Conservation (phyloP, 805 yeast genomes). For the Soucietia sequanensis region DNA sequence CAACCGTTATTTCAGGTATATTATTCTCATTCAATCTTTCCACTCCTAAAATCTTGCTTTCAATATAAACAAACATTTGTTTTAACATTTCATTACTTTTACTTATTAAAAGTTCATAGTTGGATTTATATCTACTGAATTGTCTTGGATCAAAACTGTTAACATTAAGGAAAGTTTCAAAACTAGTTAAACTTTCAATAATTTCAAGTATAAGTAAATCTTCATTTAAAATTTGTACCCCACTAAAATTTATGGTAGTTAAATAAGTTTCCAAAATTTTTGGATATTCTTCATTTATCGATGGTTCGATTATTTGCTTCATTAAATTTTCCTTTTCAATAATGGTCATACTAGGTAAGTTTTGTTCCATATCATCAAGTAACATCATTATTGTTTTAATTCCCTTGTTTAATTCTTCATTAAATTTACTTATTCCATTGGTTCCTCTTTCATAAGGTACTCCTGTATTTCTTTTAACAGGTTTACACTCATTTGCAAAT, state of each 20-base stretch:
- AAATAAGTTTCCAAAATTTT: conserved; percentile 9
- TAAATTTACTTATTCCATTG: conserved; percentile 55
- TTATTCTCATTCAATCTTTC: conserved; percentile 60
- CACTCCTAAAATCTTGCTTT: conserved; percentile 45
- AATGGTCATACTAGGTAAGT: conserved; percentile 10
- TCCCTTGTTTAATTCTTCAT: conserved; percentile 49
- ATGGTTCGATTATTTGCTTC: conserved; percentile 29
- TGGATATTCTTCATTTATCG: conserved; percentile 10
- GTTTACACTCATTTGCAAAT: conserved; percentile 46
- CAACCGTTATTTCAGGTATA: conserved; percentile 71
- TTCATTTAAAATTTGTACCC: conserved; percentile 17
- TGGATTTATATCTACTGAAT: conserved; percentile 10
- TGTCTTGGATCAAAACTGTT: conserved; percentile 8
- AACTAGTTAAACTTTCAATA: conserved; percentile 39
- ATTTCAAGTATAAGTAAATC: conserved; percentile 38
- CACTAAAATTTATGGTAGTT: conserved; percentile 12
- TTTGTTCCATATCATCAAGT: conserved; percentile 40
- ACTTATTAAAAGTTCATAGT: conserved; percentile 16
- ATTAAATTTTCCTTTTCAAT: conserved; percentile 40
- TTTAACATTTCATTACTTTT: conserved; percentile 42
- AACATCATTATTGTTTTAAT: conserved; percentile 52
- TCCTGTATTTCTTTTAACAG: conserved; percentile 27
- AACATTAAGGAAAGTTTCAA: conserved; percentile 17
- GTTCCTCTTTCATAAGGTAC: conserved; percentile 61
- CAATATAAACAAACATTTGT: conserved; percentile 58